Evolutionary conservation across 1,139 yeast species (phyloP), one percentile per base, ranked within the genome.

Genomic region (Taphrina confusa): DNA sequence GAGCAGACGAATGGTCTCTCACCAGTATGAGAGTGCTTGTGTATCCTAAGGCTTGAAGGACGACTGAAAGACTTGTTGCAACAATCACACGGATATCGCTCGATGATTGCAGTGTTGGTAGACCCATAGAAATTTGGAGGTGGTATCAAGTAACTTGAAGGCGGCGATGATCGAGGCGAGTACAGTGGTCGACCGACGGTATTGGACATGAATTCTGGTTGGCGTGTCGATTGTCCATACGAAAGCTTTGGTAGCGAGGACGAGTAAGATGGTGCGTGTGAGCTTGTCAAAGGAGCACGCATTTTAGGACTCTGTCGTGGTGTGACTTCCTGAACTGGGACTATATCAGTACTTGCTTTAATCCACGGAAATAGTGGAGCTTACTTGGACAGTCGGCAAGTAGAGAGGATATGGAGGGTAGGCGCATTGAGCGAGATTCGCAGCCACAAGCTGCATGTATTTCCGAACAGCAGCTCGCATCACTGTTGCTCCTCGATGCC

Each of bases 11-110:
- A 87, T 25, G 92, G 88, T 71, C 86, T 87, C 69, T 86, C 92
- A 3, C 96, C 96, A 0, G 96, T 87, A 70, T 89, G 96, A 1
- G 89, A 83, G 70, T 86, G 84, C 73, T 81, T 78, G 73, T 89
- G 96, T 2, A 92, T 87, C 67, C 82, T 85, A 62, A 88, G 75
- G 1, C 92, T 85, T 9, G 89, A 83, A 1, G 96, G 95, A 62
- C 96, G 77, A 58, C 86, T 84, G 74, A 89, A 88, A 52, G 82
- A 82, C 71, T 87, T 87, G 58, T 81, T 79, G 72, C 96, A 89
- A n/a, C 82, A 77, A 28, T 78, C 74, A 70, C 96, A 88, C 71
- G 81, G 69, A 73, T 71, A 58, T 14, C 62, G 61, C 27, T 54
- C 58, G n/a, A 46, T 37, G 39, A 40, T 34, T 30, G 56, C 42